phyloP scores from a whole-genome alignment of 1,139 yeast genomes.

The Blastobotrys persicus region DNA sequence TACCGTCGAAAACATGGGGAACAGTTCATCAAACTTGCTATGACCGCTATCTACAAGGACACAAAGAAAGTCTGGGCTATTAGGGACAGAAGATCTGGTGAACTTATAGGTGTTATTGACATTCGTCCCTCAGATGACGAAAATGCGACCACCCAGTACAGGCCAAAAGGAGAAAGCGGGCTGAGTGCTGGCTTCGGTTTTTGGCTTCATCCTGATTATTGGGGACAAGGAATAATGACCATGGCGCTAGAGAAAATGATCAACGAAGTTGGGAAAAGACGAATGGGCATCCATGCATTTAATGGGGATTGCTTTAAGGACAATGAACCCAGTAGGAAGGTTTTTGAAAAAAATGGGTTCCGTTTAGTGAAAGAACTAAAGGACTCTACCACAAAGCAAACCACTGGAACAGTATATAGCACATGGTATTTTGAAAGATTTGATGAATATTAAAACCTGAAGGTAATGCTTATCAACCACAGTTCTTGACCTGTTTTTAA shows the following conservation, averaged over 20 bases:
- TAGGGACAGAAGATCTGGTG: constrained; percentile 17
- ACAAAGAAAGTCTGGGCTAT: constrained; percentile 20
- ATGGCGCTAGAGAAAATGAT: constrained; percentile 20
- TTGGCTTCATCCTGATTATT: constrained; percentile 24
- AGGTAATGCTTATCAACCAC: no score
- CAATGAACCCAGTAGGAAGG: constrained; percentile 23
- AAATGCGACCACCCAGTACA: constrained; percentile 9
- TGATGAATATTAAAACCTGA: no score
- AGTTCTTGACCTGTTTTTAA: no score
- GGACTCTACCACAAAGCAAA: not conserved
- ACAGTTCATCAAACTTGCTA: constrained; percentile 12
- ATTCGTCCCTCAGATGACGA: constrained; percentile 17
- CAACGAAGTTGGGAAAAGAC: constrained; percentile 20
- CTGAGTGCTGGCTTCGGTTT: constrained; percentile 23
- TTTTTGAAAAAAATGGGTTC: constrained; percentile 24
- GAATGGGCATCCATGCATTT: constrained; percentile 18
- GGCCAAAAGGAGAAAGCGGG: constrained; percentile 8
- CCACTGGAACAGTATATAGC: constrained; percentile 4
- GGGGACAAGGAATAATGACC: constrained; percentile 24
- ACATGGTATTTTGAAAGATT: constrained; percentile 7
- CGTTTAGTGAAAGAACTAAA: not conserved
- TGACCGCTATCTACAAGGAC: not conserved
- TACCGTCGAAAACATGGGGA: constrained; percentile 21
- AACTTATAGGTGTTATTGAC: constrained; percentile 20
- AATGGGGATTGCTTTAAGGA: constrained; percentile 23